A percentile compares a stretch with the other conserved stretches of the same genome.
These are phyloP conservation scores for Chlamydomonas schloesseri DNA, from an alignment of 139 green algal species.

Conservation along the genomic window DNA sequence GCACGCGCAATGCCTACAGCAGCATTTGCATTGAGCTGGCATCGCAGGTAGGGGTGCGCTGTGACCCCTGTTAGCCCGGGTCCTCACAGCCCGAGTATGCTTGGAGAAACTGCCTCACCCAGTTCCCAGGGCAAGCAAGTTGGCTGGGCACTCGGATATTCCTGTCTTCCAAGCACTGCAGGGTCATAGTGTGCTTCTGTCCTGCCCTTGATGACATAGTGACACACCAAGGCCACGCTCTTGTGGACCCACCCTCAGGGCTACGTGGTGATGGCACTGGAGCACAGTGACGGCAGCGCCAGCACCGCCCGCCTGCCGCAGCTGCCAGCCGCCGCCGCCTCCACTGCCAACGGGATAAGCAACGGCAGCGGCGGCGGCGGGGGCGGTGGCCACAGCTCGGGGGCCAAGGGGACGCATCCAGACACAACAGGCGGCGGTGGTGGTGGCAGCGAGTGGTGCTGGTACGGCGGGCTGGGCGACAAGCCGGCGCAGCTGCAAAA, in stretches of 20 bases:
- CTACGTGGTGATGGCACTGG: slow-evolving; percentile 76
- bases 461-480: slow-evolving; percentile 13
- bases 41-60: slow-evolving; percentile 56
- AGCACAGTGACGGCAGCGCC: slow-evolving; percentile 76
- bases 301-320: slow-evolving; percentile 52
- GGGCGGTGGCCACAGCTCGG: not conserved
- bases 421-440: too few relatives aligned
- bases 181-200: too few relatives aligned
- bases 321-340: not conserved
- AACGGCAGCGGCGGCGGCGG: not conserved
- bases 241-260: too few relatives aligned
- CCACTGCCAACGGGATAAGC: not conserved
- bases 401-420: not conserved
- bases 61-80: too few relatives aligned
- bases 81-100: too few relatives aligned
- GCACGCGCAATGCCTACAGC: slow-evolving; percentile 72
- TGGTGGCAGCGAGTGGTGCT: slow-evolving; percentile 4
- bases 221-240: too few relatives aligned
- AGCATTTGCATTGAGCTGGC: slow-evolving; percentile 74
- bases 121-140: too few relatives aligned
- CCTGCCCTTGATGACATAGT: too few relatives aligned
- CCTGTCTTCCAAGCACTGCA: too few relatives aligned
- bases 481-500: slow-evolving; percentile 12
- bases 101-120: too few relatives aligned
- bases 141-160: too few relatives aligned